Evolutionary conservation across 2,329 filamentous ascomycete genomes (phyloP).

Genomic region (Ophiostoma sp.): DNA sequence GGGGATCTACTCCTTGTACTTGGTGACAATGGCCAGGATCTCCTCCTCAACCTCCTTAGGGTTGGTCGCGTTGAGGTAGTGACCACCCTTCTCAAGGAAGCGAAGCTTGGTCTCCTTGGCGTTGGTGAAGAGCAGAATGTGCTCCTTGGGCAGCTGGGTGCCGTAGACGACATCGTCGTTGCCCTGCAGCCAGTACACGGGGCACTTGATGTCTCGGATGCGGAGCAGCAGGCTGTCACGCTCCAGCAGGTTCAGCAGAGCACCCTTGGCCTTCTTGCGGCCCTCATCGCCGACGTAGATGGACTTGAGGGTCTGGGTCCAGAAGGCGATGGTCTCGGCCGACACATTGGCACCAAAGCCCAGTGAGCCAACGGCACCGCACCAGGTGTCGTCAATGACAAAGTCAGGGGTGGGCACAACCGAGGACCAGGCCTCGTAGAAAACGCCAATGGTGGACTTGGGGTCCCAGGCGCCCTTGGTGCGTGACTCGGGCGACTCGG

Average conservation of each 20-base stretch:
- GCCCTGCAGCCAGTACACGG: slow-evolving; percentile 50
- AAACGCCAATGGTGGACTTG: slow-evolving; percentile 30
- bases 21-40: slow-evolving; percentile 33
- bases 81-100: slow-evolving; percentile 40
- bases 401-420: slow-evolving; percentile 39
- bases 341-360: slow-evolving; percentile 39
- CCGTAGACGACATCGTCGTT: slow-evolving; percentile 41
- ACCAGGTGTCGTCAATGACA: slow-evolving; percentile 40
- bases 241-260: slow-evolving; percentile 39
- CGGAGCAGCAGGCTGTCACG: slow-evolving; percentile 42
- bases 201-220: slow-evolving; percentile 42
- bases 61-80: slow-evolving; percentile 44
- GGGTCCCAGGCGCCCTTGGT: slow-evolving; percentile 48
- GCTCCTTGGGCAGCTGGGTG: slow-evolving; percentile 37
- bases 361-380: slow-evolving; percentile 38
- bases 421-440: slow-evolving; percentile 2
- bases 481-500: slow-evolving; percentile 44
- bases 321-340: slow-evolving; percentile 36
- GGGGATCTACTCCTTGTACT: slow-evolving; percentile 16
- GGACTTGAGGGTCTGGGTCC: slow-evolving; percentile 39
- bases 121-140: slow-evolving; percentile 44
- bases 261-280: slow-evolving; percentile 41
- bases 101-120: slow-evolving; percentile 40
- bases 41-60: slow-evolving; percentile 41
- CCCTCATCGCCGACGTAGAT: slow-evolving; percentile 45